Base-by-base conservation (phyloP, 768 basidiomycete species). In the Neoboletus subvelutipes region DNA sequence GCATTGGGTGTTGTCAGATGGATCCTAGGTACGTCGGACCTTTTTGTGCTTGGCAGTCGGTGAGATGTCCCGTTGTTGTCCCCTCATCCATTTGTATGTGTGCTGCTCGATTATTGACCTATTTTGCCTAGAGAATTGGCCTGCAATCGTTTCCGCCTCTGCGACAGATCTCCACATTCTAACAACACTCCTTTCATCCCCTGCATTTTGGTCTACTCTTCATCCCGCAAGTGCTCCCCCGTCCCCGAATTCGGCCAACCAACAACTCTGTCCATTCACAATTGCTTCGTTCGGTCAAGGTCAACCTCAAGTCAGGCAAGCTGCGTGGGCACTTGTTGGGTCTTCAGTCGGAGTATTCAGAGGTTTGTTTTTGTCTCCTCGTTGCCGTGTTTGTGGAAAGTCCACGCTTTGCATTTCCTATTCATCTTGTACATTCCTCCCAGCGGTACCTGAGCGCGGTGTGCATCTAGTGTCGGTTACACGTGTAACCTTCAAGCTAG, bases 261-360 rank as follows among this genome's bases (percentile, higher is more conserved):
- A 83, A 10, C 58, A 43, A 18, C 2, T 17, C 10, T 67, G 65
- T 50, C 55, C 62, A 5, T 65, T 63, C 12, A 59, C 65, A 12
- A 22, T 24, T 1, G 48, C 37, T n/a, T 55, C 61, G 13, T 70
- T 88, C 59, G 91, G 90, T 1, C 76, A 73, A 34, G 77, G 70
- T 3, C 90, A 94, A 62, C 89, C 92, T 3, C 78, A 77, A 40
- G 87, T 93, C 31, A 81, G 94, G 18, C 81, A 85, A 66, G 79
- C 86, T 12, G 83, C 84, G 0, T 96, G 94, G 87, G 64, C 61
- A 86, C 9, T 66, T 88, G 12, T 78, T 77, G 54, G 67, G 71
- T 10, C 63, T 85, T 20, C 68, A 42, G 29, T 64, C 83, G n/a
- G 70, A 69, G 42, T 69, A 52, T 26, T 77, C 73, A 79, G 82